Conservation (phyloP, 345 rosid genomes). For the Fremontodendron californicum region DNA sequence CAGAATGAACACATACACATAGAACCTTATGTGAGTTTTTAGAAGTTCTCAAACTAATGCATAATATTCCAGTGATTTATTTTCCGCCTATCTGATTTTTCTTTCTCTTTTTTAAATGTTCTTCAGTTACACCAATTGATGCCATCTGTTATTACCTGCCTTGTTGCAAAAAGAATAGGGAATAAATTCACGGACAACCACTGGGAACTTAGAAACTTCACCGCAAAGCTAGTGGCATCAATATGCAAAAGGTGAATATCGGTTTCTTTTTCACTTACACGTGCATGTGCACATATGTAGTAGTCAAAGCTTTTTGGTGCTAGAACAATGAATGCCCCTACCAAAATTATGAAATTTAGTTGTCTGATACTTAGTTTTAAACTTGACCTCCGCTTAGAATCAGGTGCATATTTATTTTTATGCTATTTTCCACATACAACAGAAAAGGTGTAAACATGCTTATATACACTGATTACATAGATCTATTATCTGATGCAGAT, state of each 20-base stretch:
- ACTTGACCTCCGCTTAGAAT: background rate
- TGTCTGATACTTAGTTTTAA: background rate
- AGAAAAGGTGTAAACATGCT: no score
- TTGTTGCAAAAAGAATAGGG: conserved; percentile 67
- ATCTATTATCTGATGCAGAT: no score
- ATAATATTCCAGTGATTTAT: background rate
- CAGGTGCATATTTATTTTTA: background rate
- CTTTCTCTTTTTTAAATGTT: conserved; percentile 8
- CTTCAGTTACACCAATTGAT: conserved; percentile 80
- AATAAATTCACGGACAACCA: conserved; percentile 61
- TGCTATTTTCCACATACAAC: no score
- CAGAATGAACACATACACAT: conserved; percentile 74
- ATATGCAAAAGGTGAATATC: conserved; percentile 62
- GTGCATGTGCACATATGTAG: background rate
- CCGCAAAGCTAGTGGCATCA: conserved; percentile 60
- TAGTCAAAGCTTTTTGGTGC: background rate
- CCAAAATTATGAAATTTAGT: background rate
- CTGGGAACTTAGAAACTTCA: conserved; percentile 77
- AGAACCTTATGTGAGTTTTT: conserved; percentile 76
- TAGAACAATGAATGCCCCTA: background rate
- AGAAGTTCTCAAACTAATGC: background rate
- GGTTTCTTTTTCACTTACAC: background rate
- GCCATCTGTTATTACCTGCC: conserved; percentile 77
- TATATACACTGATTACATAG: no score
- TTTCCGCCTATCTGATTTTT: conserved; percentile 10